A percentile compares a stretch with the other conserved stretches of the same genome.
phyloP scores from a whole-genome alignment of 2,329 filamentous ascomycete species.

The Arachnopeziza araneosa region DNA sequence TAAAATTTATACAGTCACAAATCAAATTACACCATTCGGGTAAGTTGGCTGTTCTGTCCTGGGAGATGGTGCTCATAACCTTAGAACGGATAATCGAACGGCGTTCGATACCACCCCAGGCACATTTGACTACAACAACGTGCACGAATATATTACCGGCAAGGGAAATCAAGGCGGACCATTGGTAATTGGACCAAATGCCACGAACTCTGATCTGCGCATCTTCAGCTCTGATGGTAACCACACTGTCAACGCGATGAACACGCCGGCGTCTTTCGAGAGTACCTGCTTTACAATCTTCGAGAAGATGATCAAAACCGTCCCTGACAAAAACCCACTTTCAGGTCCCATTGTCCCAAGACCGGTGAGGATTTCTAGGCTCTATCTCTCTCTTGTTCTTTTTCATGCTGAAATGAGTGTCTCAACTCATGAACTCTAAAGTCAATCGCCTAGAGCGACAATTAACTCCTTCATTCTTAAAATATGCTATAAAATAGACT shows the following conservation, averaged over 20 bases:
- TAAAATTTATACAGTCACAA: not conserved
- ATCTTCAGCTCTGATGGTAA: constrained; percentile 13
- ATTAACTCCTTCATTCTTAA: too few relatives aligned
- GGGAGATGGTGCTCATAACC: not conserved
- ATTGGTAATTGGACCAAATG: constrained; percentile 29
- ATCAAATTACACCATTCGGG: not conserved
- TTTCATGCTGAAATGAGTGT: too few relatives aligned
- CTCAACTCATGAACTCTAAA: too few relatives aligned
- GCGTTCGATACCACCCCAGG: constrained; percentile 41
- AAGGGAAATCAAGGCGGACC: constrained; percentile 42
- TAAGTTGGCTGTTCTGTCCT: not conserved
- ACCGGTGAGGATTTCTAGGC: too few relatives aligned
- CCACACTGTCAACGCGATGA: constrained; percentile 9
- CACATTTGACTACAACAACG: constrained; percentile 48
- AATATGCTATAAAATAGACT: too few relatives aligned
- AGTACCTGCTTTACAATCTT: constrained; percentile 11
- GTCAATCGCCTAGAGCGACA: too few relatives aligned
- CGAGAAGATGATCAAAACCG: constrained; percentile 9
- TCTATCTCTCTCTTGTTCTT: too few relatives aligned
- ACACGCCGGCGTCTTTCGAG: not conserved
- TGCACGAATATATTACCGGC: constrained; percentile 44
- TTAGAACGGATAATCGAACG: constrained; percentile 7
- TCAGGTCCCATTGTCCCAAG: constrained; percentile 7
- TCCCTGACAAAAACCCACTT: constrained; percentile 7
- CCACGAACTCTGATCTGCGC: constrained; percentile 12